Evolutionary conservation across 1,139 yeast genomes (phyloP), one percentile per base, ranked within the genome.

Genomic region (Candida sp.): DNA sequence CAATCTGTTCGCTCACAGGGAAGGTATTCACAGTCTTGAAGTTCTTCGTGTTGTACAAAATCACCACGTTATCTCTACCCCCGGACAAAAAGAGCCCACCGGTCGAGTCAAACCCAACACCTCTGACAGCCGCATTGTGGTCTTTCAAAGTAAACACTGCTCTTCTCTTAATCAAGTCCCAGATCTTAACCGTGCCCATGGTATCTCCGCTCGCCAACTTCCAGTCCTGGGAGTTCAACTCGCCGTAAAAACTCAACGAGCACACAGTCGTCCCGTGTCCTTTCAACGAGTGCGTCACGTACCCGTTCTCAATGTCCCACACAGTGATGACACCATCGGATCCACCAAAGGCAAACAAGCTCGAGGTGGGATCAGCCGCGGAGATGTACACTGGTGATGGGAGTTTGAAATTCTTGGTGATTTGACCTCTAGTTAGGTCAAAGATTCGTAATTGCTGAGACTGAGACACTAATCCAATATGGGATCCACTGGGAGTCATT

Each of bases 261-360:
- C 97, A 88, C 42, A 94, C 80, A 5, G 96, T 89, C n/a, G 96
- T 87, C 23, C 97, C 97, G 67, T 96, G 99, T 0, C 99, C 98
- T 66, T 90, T 88, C 55, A 94, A 80, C 17, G 91, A 86, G 69
- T 94, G 99, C 0, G 99, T 94, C 2, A 88, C 83, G 58, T 81
- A 91, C 1, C 96, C 96, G 34, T 93, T 93, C 57, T 85, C 93
- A 43, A 94, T 80, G 68, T 94, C 99, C 89, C 97, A 92, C 2
- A 96, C 96, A 47, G 91, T 86, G 23, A 93, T 89, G 39, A 85
- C 83, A 47, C 99, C 98, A 66, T 96, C 99, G 0, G 98, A 89
- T 45, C 97, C 94, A 46, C 99, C 99, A 62, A 96, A 86, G 35
- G 97, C 96, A 63, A 93, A 84, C 47, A 94, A 75, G 4, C 96